Base-by-base conservation (phyloP, 495 filamentous ascomycete genomes). In the Penicillium samsonianum region DNA sequence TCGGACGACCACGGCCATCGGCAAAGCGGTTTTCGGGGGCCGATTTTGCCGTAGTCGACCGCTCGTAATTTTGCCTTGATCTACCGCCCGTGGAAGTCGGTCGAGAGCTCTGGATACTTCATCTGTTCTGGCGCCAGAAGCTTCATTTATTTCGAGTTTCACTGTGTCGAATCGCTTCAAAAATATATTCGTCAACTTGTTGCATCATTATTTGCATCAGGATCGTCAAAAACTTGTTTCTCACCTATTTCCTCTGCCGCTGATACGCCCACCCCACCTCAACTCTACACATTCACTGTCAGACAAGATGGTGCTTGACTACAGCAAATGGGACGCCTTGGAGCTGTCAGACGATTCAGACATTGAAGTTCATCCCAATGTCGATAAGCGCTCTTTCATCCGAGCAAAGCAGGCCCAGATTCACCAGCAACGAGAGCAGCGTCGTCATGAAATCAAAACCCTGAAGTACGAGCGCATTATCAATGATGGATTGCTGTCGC, bases 301-400 rank as follows among this genome's bases (percentile, higher is more conserved):
- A 33, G 83, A 73, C 73, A 84, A 73, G 23, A 96, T 96, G 92
- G 88, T 90, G 53, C 80, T 97, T 26, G 87, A 97, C 70, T 97
- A 97, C 79, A 94, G 90, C 83, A 96, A 96, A 76, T 97, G 92
- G 91, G 92, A 96, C 69, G 84, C 87, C 43, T 81, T 98, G 65
- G 94, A 98, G 83, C 85, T 98, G 64, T 95, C 90, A 60, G 94
- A 98, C 73, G 94, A 98, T 73, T 96, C 91, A 42, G 94, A 98
- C 71, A 89, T 98, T 67, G 94, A 98, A 75, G 93, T 97, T 26
- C 94, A 98, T 72, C 94, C 95, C 55, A 98, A 98, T 76, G 94
- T 98, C 72, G 94, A 98, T 77, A 98, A 98, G 68, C 86, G 87
- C 3, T 98, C 94, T 53, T 98, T 98, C 76, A 98, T 98, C 71